These are phyloP conservation scores for Pinus albicaulis DNA, from an alignment of 75 land plant genomes.

Conservation along the genomic window DNA sequence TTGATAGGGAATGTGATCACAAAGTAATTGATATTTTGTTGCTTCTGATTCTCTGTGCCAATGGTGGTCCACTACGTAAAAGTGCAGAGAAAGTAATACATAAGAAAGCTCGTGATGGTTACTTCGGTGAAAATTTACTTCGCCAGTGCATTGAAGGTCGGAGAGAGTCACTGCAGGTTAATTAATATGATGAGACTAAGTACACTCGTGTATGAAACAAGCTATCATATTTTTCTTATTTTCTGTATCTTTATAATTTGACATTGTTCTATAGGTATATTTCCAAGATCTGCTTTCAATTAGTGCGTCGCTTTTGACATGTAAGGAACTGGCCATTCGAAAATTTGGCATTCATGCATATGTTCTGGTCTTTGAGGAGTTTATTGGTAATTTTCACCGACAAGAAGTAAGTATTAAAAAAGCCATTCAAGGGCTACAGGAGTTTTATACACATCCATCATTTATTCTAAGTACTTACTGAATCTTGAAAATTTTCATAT, in stretches of 20 bases:
- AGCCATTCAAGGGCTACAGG: neutral
- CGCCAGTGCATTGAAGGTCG: slow-evolving; percentile 63
- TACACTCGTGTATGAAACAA: neutral
- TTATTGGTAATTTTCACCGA: slow-evolving; percentile 55
- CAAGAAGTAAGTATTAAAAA: slow-evolving; percentile 61
- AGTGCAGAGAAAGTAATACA: slow-evolving; percentile 56
- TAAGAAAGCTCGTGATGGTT: slow-evolving; percentile 60
- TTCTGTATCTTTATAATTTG: slow-evolving; percentile 1
- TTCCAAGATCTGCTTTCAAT: slow-evolving; percentile 63
- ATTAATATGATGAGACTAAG: neutral
- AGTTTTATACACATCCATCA: neutral
- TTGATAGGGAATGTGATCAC: slow-evolving; percentile 57
- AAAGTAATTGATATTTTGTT: slow-evolving; percentile 88
- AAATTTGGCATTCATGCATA: slow-evolving; percentile 66
- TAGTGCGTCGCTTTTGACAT: slow-evolving; percentile 47
- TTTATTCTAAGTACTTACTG: neutral
- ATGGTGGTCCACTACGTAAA: slow-evolving; percentile 70
- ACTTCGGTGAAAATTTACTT: slow-evolving; percentile 43
- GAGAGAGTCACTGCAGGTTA: slow-evolving; percentile 63
- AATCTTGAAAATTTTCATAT: neutral
- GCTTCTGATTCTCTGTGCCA: slow-evolving; percentile 63
- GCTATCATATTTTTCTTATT: neutral
- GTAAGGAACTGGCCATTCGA: slow-evolving; percentile 63
- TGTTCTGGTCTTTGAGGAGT: slow-evolving; percentile 72
- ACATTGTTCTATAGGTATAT: slow-evolving; percentile 45